These are phyloP conservation scores for Puccinia polysora DNA, from an alignment of 1,284 basidiomycete species.

Conservation along the genomic window DNA sequence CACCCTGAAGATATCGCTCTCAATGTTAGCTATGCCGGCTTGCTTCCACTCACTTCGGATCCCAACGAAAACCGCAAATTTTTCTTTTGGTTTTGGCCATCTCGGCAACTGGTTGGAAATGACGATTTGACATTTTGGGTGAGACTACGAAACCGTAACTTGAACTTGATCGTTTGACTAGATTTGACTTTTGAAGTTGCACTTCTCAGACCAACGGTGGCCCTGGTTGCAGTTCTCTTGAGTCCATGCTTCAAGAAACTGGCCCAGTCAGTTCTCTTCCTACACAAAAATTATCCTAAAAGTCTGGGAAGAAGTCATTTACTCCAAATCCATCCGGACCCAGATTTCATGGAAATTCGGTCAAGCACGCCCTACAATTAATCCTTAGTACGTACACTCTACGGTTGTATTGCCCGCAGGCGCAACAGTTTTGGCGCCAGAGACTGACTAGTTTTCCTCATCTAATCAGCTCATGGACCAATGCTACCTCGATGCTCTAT, in stretches of 20 bases:
- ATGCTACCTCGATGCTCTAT: constrained; percentile 34
- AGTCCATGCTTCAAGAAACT: constrained; percentile 41
- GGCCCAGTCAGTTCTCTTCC: constrained; percentile 19
- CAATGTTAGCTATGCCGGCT: constrained; percentile 32
- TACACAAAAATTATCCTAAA: background rate
- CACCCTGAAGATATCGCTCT: too few relatives aligned
- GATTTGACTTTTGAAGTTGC: background rate
- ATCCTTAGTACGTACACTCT: constrained; percentile 63
- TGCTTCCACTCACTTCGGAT: constrained; percentile 22
- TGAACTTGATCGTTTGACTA: background rate
- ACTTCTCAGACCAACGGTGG: constrained; percentile 37
- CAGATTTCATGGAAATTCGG: constrained; percentile 61
- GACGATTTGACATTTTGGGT: constrained; percentile 42
- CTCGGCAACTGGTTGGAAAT: background rate
- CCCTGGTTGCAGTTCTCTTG: constrained; percentile 41
- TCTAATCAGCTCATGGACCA: constrained; percentile 34
- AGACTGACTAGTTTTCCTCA: background rate
- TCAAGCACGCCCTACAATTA: constrained; percentile 63
- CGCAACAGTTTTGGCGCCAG: too few relatives aligned
- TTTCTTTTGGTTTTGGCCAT: constrained; percentile 42
- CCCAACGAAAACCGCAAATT: constrained; percentile 27
- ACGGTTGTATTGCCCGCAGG: background rate
- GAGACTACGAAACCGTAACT: too few relatives aligned
- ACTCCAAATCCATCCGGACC: background rate
- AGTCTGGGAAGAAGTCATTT: background rate